phyloP scores from a whole-genome alignment of 208 protist species.

The Entamoeba histolytica region DNA sequence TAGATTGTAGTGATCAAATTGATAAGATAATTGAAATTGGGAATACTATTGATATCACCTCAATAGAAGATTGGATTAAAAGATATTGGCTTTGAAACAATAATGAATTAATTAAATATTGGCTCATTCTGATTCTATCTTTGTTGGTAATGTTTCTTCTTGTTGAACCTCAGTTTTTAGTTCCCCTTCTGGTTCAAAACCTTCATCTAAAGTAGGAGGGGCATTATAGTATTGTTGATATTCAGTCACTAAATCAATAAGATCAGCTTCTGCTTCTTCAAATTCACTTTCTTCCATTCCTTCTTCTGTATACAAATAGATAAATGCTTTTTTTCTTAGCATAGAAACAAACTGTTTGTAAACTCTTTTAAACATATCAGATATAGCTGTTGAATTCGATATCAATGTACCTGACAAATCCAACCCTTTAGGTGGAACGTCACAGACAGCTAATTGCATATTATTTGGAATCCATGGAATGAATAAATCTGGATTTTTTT shows the following conservation, averaged over 20 bases:
- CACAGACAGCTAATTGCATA: constrained; percentile 57
- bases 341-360: constrained; percentile 79
- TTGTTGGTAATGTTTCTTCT: too few relatives aligned
- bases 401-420: constrained; percentile 69
- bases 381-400: constrained; percentile 73
- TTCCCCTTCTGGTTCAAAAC: neutral
- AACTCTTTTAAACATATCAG: constrained; percentile 73
- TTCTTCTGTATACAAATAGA: constrained; percentile 94
- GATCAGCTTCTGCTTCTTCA: constrained; percentile 70
- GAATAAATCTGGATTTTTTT: constrained; percentile 44
- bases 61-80: neutral
- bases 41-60: neutral
- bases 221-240: constrained; percentile 73
- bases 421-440: constrained; percentile 58
- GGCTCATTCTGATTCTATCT: too few relatives aligned
- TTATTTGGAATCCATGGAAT: constrained; percentile 64
- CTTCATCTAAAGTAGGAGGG: constrained; percentile 34
- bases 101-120: too few relatives aligned
- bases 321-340: constrained; percentile 89
- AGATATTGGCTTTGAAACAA: neutral
- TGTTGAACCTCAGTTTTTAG: too few relatives aligned
- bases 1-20: neutral
- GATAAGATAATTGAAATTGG: neutral
- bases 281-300: constrained; percentile 76
- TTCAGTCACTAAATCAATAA: constrained; percentile 70